Conservation (phyloP, 1,284 basidiomycete species). For the Albatrellus sp. region DNA sequence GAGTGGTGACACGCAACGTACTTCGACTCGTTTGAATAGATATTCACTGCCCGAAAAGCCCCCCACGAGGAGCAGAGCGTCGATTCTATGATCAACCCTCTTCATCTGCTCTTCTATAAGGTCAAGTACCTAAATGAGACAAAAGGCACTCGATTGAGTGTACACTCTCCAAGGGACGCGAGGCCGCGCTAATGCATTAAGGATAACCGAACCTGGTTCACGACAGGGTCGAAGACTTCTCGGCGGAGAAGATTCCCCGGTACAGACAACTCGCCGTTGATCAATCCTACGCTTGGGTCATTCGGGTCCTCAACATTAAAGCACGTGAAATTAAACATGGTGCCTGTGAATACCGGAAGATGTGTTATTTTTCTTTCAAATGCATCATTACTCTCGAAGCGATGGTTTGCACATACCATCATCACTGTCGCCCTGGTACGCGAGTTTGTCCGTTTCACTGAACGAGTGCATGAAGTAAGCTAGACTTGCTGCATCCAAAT, state of each 20-base stretch:
- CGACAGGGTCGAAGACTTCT: slow-evolving; percentile 73
- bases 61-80: slow-evolving; percentile 73
- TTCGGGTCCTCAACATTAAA: slow-evolving; percentile 69
- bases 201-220: slow-evolving; percentile 41
- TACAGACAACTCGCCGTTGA: slow-evolving; percentile 70
- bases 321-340: slow-evolving; percentile 73
- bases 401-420: slow-evolving; percentile 38
- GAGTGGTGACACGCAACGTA: slow-evolving; percentile 19
- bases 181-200: neutral
- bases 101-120: slow-evolving; percentile 64
- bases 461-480: slow-evolving; percentile 80
- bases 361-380: neutral
- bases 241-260: slow-evolving; percentile 62
- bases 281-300: slow-evolving; percentile 59
- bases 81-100: slow-evolving; percentile 50
- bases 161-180: neutral
- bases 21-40: slow-evolving; percentile 62
- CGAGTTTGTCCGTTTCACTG: slow-evolving; percentile 74
- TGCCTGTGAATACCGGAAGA: slow-evolving; percentile 30
- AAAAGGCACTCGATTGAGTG: slow-evolving; percentile 3
- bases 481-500: slow-evolving; percentile 64
- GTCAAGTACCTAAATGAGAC: slow-evolving; percentile 42
- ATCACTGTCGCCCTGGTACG: slow-evolving; percentile 55
- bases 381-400: neutral
- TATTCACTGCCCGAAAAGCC: slow-evolving; percentile 78